Percentiles rank a stretch among this genome's conserved stretches.
phyloP scores from a whole-genome alignment of 257 asterid species.

The Solanum neorickii region DNA sequence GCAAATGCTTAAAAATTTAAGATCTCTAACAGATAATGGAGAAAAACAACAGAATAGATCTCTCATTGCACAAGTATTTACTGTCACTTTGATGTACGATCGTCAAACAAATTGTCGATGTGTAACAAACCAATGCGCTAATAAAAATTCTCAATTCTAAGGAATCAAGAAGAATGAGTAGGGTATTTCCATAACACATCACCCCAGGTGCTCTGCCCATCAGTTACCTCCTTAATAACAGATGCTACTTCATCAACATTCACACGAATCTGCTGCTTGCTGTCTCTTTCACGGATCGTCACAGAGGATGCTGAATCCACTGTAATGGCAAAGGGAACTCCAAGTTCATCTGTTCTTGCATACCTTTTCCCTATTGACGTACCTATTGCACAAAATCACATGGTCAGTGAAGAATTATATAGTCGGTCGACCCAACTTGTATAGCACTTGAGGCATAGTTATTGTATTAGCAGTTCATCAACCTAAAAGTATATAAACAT shows the following conservation, averaged over 20 bases:
- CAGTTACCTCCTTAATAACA: slow-evolving; percentile 56
- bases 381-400: slow-evolving; percentile 27
- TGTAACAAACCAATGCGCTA: background rate
- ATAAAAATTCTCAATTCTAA: background rate
- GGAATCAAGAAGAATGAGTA: slow-evolving; percentile 36
- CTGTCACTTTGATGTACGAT: background rate
- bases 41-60: background rate
- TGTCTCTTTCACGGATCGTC: slow-evolving; percentile 73
- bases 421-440: background rate
- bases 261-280: slow-evolving; percentile 78
- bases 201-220: slow-evolving; percentile 55
- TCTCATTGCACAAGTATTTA: background rate
- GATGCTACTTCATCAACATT: slow-evolving; percentile 61
- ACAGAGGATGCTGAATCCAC: slow-evolving; percentile 73
- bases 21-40: background rate
- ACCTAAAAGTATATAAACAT: background rate
- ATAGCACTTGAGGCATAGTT: background rate
- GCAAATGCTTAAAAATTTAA: background rate
- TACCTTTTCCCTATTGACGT: slow-evolving; percentile 82
- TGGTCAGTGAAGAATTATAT: background rate
- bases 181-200: slow-evolving; percentile 52
- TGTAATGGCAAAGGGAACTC: slow-evolving; percentile 87
- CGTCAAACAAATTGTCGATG: background rate
- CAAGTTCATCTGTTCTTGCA: slow-evolving; percentile 90
- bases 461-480: background rate